These are phyloP conservation scores for Phytophthora idaei DNA, from an alignment of 352 stramenopile genomes.

Conservation along the genomic window DNA sequence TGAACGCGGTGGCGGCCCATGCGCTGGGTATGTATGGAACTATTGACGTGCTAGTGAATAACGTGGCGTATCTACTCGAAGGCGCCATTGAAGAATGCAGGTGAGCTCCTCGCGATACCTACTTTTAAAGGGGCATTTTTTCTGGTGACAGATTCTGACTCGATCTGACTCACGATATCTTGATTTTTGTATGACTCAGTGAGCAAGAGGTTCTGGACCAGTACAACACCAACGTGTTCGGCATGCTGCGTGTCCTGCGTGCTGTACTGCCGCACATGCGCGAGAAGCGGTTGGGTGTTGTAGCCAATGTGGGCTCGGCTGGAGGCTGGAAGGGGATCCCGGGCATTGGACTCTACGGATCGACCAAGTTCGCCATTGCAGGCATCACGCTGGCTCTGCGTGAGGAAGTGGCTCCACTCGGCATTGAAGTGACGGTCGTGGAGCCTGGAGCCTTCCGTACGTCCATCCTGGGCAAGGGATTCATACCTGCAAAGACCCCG, in stretches of 20 bases:
- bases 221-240: constrained; percentile 25
- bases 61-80: constrained; percentile 35
- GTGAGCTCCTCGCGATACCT: constrained; percentile 18
- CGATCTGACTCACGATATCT: constrained; percentile 10
- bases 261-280: constrained; percentile 19
- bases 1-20: constrained; percentile 29
- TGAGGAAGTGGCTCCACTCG: constrained; percentile 36
- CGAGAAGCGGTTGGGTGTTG: constrained; percentile 33
- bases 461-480: background rate
- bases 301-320: constrained; percentile 51
- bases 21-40: constrained; percentile 29
- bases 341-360: constrained; percentile 41
- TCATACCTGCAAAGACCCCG: constrained; percentile 19
- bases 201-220: background rate
- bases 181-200: constrained; percentile 3
- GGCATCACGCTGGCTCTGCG: constrained; percentile 39
- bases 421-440: constrained; percentile 33
- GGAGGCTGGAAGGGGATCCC: constrained; percentile 38
- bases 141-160: constrained; percentile 22
- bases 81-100: constrained; percentile 50
- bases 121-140: constrained; percentile 9
- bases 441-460: constrained; percentile 49
- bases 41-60: constrained; percentile 53
- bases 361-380: constrained; percentile 48
- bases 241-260: constrained; percentile 26